Base-by-base conservation (phyloP, 2,329 filamentous ascomycete genomes). In the Graphium sp. region DNA sequence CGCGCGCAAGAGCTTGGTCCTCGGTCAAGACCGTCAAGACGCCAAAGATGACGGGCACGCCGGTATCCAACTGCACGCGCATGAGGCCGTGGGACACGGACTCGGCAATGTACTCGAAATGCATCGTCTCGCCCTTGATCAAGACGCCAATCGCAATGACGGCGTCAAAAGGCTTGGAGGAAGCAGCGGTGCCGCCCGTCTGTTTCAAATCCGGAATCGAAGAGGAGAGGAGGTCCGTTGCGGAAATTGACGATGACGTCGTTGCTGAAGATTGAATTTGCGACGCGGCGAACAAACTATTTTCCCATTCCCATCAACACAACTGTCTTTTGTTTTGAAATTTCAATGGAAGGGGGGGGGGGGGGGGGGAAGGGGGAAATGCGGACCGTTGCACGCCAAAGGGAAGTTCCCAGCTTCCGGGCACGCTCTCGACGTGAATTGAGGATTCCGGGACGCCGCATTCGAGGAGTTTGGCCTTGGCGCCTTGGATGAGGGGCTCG, bases 101-200 rank as follows among this genome's bases (percentile, higher is more conserved):
- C 38, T 95, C 89, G 23, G 85, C 69, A 43, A 98, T 98, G 58
- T 98, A 95, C 57, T 98, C 89, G 46, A 98, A 98, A 57, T 98
- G 89, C 84, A 94, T 94, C 6, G 89, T 95, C 56, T 92, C 81
- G 50, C 89, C 89, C 62, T 98, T 98, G 59, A 98, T 94, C 35
- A 98, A 70, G 32, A 93, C 85, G 32, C 89, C 89, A 40, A 98
- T 80, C 30, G 89, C 84, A 39, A 98, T 85, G 37, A 98, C 74
- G 36, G 89, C 89, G 48, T 95, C 87, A 44, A 95, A 95, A 13
- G 83, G 71, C 32, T 61, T 56, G 33, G 66, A 55, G 35, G 60
- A 43, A n/a, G 52, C 47, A 3, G 54, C 40, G 3, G 55, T 44
- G 18, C 48, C 36, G 26, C 52, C 35, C 13, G 60, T 36, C 12